Evolutionary conservation across 495 filamentous ascomycete species (phyloP), one percentile per base, ranked within the genome.

Genomic region (Xylaria intraflava): DNA sequence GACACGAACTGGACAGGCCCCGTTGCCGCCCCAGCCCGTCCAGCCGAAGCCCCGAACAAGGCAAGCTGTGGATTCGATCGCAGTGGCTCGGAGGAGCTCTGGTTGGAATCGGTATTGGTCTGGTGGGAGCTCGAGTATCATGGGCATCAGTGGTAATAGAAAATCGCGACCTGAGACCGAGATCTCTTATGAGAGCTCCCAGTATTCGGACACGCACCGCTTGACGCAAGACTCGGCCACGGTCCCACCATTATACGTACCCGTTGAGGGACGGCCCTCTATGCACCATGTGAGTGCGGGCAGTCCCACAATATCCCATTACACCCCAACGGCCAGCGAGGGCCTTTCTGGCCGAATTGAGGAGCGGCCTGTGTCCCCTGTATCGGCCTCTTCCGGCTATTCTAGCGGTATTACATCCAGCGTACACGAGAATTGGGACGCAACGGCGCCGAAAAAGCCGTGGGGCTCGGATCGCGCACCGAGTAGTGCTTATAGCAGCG

Each of bases 271-370:
- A 17, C 72, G 73, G n/a, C 62, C 78, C 16, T 75, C 74, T n/a
- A 55, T 84, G 59, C 79, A 73, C 51, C 70, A 70, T 6, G 87
- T 90, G 5, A 64, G 73, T 31, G 84, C 79, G 12, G 79, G 78
- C 33, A 89, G 85, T 57, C 87, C 86, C 4, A 87, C 83, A 3
- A 78, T 88, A 14, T 78, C 83, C 7, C 67, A 79, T 43, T 64
- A 72, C 41, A 68, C 75, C 20, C 48, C 58, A 1, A 71, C 65
- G 11, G 68, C 84, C 17, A 71, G 72, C 6, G 72, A 86, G 52
- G 79, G 77, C 29, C 78, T 85, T 66, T 75, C 79, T 9, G 86
- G 79, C 10, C 76, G 78, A 20, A 85, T 87, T 45, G 83, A 83
- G 51, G 83, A 83, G 51, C 79, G 79, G 24, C 77, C 80, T 0